Percentiles rank a stretch among this genome's conserved stretches.
Evolutionary conservation across 2,329 filamentous ascomycete species (phyloP).

Genomic region (Aspergillus persii): DNA sequence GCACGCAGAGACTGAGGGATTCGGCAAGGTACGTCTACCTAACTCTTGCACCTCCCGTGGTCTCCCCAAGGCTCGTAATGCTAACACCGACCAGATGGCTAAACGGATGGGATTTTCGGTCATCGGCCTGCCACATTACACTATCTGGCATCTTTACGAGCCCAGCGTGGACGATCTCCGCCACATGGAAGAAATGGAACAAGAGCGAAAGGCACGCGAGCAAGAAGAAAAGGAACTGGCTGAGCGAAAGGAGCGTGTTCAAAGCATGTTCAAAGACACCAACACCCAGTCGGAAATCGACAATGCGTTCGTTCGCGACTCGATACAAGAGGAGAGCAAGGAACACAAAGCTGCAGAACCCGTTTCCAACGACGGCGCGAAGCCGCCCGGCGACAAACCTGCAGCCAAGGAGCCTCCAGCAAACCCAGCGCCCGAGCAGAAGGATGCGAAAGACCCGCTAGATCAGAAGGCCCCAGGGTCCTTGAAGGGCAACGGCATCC

Average conservation of each 20-base stretch:
- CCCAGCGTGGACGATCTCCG: constrained; percentile 96
- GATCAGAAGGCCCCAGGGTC: constrained; percentile 18
- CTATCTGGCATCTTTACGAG: constrained; percentile 99
- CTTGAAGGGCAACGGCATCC: constrained; percentile 11
- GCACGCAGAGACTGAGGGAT: constrained; percentile 96
- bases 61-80: background rate
- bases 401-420: constrained; percentile 13
- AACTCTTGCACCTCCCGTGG: background rate
- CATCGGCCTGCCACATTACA: constrained; percentile 93
- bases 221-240: constrained; percentile 73
- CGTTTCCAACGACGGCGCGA: constrained; percentile 10
- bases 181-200: constrained; percentile 99
- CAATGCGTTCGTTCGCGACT: constrained; percentile 72
- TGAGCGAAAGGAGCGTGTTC: constrained; percentile 72
- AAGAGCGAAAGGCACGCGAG: constrained; percentile 76
- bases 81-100: constrained; percentile 69
- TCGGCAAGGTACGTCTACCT: constrained; percentile 74
- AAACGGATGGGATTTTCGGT: constrained; percentile 95
- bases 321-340: constrained; percentile 59
- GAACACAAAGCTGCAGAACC: constrained; percentile 17
- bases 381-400: constrained; percentile 21
- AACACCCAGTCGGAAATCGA: constrained; percentile 86
- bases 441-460: constrained; percentile 58
- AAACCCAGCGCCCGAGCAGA: background rate
- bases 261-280: constrained; percentile 74